Conservation (phyloP, 2,329 filamentous ascomycete species). For the Epichloe aotearoae region DNA sequence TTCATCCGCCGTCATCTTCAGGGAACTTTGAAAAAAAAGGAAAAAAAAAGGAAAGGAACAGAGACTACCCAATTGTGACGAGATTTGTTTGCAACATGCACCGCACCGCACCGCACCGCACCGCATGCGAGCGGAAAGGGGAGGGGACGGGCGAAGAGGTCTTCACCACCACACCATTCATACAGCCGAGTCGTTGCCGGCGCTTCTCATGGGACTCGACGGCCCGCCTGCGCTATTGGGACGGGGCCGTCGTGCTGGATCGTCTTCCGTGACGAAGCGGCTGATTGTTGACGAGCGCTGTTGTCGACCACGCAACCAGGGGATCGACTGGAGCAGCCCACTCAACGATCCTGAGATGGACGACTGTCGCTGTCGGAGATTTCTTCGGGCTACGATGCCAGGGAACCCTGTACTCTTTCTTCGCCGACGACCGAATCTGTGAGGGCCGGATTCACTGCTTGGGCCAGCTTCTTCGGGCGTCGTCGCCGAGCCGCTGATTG, state of each 20-base stretch:
- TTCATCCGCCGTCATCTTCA: neutral
- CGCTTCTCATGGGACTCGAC: neutral
- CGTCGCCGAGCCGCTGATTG: slow-evolving; percentile 16
- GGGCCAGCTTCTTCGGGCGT: slow-evolving; percentile 14
- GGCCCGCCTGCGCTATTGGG: neutral
- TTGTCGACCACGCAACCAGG: slow-evolving; percentile 33
- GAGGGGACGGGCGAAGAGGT: neutral
- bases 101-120: neutral
- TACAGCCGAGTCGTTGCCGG: slow-evolving; percentile 19
- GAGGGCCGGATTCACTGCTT: slow-evolving; percentile 18
- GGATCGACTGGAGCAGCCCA: slow-evolving; percentile 36
- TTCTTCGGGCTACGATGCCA: slow-evolving; percentile 41
- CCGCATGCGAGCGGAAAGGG: neutral
- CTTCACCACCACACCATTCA: slow-evolving; percentile 11
- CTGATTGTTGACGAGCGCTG: slow-evolving; percentile 6
- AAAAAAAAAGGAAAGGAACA: neutral
- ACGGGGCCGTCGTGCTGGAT: neutral
- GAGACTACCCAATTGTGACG: neutral
- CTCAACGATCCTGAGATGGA: slow-evolving; percentile 36
- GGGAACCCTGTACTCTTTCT: slow-evolving; percentile 50
- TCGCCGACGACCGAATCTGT: slow-evolving; percentile 27
- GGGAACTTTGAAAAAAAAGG: neutral
- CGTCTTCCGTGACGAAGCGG: slow-evolving; percentile 4
- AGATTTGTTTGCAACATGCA: neutral
- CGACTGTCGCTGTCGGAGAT: slow-evolving; percentile 24